Evolutionary conservation across 2,329 filamentous ascomycete species (phyloP), one percentile per base, ranked within the genome.

Genomic region (Diaporthe ampelina): DNA sequence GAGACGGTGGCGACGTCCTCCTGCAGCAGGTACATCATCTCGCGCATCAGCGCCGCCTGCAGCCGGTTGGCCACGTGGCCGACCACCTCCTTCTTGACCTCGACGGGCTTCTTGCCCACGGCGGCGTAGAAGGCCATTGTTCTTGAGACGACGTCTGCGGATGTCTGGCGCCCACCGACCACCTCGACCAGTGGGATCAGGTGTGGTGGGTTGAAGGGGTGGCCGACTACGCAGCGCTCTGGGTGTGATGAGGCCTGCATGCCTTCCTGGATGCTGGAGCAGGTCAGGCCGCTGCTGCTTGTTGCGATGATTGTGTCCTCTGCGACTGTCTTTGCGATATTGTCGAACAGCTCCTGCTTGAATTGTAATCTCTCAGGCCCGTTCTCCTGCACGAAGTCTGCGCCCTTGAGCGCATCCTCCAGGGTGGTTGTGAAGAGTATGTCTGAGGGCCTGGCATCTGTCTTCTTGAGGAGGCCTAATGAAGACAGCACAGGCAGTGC

Each of bases 201-300:
- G 75, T 87, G 86, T 8, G 85, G 86, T 11, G 86, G 86, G 75
- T 88, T 87, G 80, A 87, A 87, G 0, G 86, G 85, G 76, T 87
- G 86, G 5, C 85, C 85, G 35, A 87, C 82, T 0, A 86, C 77
- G 45, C 84, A 80, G n/a, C 84, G 80, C 26, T 77, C 78, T 0
- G 83, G 81, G 43, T 79, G 76, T 24, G 73, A 54, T 5, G 68
- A 19, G 1, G n/a, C 50, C 13, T 72, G 59, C 54, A 78, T 77
- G 68, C 79, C 79, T 24, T 77, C 74, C n/a, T 78, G 78, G 67
- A 81, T 80, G 58, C 77, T 75, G 9, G 79, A 81, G 78, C 77
- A 81, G 1, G 81, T 82, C 11, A 85, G 77, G 19, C 84, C 84
- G 10, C 81, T 84, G 5, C 82, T 84, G 8, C 82, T 83, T 1